Evolutionary conservation across 805 yeast genomes (phyloP).

Genomic region (Pichia deserticola): DNA sequence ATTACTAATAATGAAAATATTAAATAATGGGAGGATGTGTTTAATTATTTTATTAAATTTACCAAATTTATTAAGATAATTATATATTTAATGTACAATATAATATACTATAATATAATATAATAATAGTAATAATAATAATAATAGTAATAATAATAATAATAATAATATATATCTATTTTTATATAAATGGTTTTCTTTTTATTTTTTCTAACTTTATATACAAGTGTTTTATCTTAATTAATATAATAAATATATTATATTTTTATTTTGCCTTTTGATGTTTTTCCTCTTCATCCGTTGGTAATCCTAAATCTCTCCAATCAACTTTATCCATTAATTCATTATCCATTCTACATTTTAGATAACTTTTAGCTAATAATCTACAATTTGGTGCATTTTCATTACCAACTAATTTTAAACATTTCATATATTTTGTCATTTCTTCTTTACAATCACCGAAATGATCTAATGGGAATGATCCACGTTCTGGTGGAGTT

Average conservation of each 20-base stretch:
- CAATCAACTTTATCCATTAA: slow-evolving; percentile 31
- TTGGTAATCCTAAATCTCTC: slow-evolving; percentile 32
- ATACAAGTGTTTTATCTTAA: no score
- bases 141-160: no score
- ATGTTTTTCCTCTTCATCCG: slow-evolving; percentile 15
- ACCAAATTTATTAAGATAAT: no score
- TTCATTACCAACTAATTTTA: slow-evolving; percentile 68
- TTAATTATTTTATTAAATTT: no score
- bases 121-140: no score
- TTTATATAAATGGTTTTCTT: no score
- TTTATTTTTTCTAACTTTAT: no score
- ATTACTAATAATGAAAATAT: no score
- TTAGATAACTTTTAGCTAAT: slow-evolving; percentile 72
- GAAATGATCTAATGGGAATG: slow-evolving; percentile 87
- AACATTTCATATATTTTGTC: slow-evolving; percentile 68
- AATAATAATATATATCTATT: no score
- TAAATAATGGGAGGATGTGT: no score
- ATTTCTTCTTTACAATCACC: slow-evolving; percentile 76
- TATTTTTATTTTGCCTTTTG: not conserved
- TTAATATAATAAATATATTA: not conserved
- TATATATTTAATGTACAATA: no score
- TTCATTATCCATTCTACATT: slow-evolving; percentile 80
- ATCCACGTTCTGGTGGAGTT: slow-evolving; percentile 93
- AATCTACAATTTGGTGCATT: slow-evolving; percentile 89
- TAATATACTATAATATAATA: no score